Evolutionary conservation across 345 rosid species (phyloP).

Genomic region (Acer negundo): DNA sequence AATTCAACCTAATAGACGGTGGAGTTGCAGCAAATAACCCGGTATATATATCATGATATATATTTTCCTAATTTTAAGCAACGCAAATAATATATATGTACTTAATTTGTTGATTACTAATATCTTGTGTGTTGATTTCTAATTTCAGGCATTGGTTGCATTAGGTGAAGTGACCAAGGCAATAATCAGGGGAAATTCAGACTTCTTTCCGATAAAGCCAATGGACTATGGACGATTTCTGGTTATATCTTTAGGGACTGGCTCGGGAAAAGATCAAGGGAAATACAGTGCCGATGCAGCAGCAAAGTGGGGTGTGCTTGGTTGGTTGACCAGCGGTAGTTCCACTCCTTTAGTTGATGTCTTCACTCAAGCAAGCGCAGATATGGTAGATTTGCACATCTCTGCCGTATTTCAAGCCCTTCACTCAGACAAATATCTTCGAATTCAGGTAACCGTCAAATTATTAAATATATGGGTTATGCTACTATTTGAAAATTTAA

Average conservation of each 20-base stretch:
- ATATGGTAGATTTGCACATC: slow-evolving; percentile 53
- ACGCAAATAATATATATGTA: background rate
- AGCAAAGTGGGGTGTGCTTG: slow-evolving; percentile 51
- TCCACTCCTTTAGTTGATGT: slow-evolving; percentile 44
- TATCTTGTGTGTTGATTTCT: background rate
- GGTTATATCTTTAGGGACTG: slow-evolving; percentile 50
- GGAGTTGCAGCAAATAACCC: slow-evolving; percentile 70
- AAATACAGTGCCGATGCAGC: slow-evolving; percentile 39
- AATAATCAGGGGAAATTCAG: slow-evolving; percentile 23
- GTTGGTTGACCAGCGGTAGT: slow-evolving; percentile 38
- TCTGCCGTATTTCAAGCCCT: slow-evolving; percentile 41
- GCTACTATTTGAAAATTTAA: no score
- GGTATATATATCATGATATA: slow-evolving; percentile 19
- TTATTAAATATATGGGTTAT: no score
- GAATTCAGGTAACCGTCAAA: slow-evolving; percentile 43
- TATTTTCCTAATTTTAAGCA: background rate
- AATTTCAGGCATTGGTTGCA: slow-evolving; percentile 50
- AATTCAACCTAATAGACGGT: slow-evolving; percentile 51
- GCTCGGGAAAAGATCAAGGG: slow-evolving; percentile 27
- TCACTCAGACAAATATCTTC: slow-evolving; percentile 40
- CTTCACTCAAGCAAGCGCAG: slow-evolving; percentile 48
- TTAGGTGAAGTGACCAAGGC: slow-evolving; percentile 55
- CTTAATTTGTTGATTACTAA: background rate
- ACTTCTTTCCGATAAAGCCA: slow-evolving; percentile 34
- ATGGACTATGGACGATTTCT: slow-evolving; percentile 39